Evolutionary conservation across 2,329 filamentous ascomycete species (phyloP).

Genomic region (Colletotrichum tofieldiae): DNA sequence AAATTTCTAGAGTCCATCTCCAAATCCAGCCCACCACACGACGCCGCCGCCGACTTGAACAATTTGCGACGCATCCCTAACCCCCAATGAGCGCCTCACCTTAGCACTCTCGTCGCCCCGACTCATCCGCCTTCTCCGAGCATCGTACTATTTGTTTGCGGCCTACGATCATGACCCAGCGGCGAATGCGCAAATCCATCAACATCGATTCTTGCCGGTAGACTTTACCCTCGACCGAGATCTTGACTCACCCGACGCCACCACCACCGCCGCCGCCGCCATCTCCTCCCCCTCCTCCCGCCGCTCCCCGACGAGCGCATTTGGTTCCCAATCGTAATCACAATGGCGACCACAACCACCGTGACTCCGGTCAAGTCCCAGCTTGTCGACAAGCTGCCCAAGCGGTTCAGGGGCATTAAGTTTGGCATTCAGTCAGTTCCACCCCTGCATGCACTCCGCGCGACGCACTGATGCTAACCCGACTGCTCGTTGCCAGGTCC

Average conservation of each 20-base stretch:
- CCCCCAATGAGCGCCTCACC: constrained; percentile 8
- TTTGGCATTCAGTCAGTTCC: constrained; percentile 86
- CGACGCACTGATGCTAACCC: background rate
- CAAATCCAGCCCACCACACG: background rate
- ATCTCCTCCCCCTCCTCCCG: background rate
- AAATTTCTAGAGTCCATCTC: constrained; percentile 35
- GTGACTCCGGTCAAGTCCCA: constrained; percentile 80
- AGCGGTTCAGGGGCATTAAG: constrained; percentile 92
- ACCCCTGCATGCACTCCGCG: background rate
- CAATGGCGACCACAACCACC: constrained; percentile 46
- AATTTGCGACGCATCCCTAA: background rate
- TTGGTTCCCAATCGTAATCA: background rate
- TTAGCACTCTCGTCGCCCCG: constrained; percentile 7
- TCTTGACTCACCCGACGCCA: constrained; percentile 28
- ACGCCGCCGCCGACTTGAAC: background rate
- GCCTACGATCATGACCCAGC: constrained; percentile 39
- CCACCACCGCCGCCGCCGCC: background rate
- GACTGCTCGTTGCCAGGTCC: constrained; percentile 68
- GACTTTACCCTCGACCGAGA: constrained; percentile 25
- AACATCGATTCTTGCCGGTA: constrained; percentile 32
- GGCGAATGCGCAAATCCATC: constrained; percentile 37
- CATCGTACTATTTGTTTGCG: background rate
- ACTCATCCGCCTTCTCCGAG: background rate
- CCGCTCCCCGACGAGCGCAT: background rate
- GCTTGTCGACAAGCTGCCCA: constrained; percentile 89